A percentile compares a stretch with the other conserved stretches of the same genome.
Evolutionary conservation across 768 basidiomycete species (phyloP).

Genomic region (Tephrocybe sp.): DNA sequence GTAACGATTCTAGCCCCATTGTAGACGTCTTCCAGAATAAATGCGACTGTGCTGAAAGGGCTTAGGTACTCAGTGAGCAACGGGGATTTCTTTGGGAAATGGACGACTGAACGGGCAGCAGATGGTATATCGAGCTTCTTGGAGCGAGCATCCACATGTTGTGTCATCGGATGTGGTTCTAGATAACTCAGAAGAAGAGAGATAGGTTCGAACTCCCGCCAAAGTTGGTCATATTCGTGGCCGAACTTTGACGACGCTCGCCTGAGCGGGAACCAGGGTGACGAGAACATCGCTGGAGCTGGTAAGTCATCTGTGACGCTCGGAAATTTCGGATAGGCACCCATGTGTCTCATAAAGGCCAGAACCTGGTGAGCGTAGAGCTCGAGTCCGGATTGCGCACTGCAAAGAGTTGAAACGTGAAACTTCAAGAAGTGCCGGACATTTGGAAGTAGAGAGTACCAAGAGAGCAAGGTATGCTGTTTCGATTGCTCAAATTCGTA

Average conservation of each 20-base stretch:
- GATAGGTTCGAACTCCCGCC: conserved; percentile 5
- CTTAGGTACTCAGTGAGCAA: conserved; percentile 4
- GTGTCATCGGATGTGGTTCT: neutral
- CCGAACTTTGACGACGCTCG: neutral
- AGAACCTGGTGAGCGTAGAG: conserved; percentile 5
- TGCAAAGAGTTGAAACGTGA: neutral
- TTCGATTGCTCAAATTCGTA: neutral
- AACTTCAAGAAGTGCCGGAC: neutral
- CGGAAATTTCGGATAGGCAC: conserved; percentile 1
- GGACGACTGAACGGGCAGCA: neutral
- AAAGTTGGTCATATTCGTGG: neutral
- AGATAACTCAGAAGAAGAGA: neutral
- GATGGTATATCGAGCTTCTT: neutral
- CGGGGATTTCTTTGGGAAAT: neutral
- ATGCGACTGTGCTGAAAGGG: conserved; percentile 2
- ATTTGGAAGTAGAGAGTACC: conserved; percentile 7
- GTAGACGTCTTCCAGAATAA: conserved; percentile 4
- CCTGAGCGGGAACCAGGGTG: neutral
- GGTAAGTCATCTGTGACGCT: neutral
- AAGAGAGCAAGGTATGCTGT: neutral
- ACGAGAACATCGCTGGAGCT: neutral
- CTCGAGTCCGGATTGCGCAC: neutral
- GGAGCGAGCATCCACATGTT: neutral
- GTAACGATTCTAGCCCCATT: neutral
- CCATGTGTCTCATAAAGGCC: conserved; percentile 2